Conservation (phyloP, 495 filamentous ascomycete species). For the Trichoderma asperelloides region DNA sequence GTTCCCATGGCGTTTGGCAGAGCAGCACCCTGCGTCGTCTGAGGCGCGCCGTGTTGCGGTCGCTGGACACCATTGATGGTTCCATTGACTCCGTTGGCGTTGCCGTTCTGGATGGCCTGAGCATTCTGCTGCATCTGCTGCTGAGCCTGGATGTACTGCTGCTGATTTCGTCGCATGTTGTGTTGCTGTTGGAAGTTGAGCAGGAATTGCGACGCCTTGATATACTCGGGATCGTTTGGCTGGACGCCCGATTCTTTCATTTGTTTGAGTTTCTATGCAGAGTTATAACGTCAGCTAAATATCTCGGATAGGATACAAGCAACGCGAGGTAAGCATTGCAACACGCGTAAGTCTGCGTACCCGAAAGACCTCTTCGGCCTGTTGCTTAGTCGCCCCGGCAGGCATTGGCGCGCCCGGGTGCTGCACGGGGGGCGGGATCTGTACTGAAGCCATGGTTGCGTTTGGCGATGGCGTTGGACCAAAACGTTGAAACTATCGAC, state of each 20-base stretch:
- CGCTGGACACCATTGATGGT: slow-evolving; percentile 36
- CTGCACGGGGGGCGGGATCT: slow-evolving; percentile 57
- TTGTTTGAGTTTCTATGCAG: slow-evolving; percentile 62
- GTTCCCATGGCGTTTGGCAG: not conserved
- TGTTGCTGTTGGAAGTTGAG: slow-evolving; percentile 55
- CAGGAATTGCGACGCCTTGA: slow-evolving; percentile 63
- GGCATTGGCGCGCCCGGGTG: slow-evolving; percentile 47
- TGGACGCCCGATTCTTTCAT: slow-evolving; percentile 70
- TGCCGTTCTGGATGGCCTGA: slow-evolving; percentile 25
- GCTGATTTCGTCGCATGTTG: slow-evolving; percentile 42
- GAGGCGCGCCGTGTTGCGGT: slow-evolving; percentile 23
- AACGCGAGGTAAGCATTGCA: slow-evolving; percentile 5
- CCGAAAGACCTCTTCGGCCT: slow-evolving; percentile 52
- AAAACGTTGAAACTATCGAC: not conserved
- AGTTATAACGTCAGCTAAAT: not conserved
- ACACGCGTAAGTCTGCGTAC: slow-evolving; percentile 33
- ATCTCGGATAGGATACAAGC: not conserved
- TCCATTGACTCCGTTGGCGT: slow-evolving; percentile 33
- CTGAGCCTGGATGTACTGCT: slow-evolving; percentile 33
- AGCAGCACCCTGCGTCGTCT: slow-evolving; percentile 22
- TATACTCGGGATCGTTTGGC: slow-evolving; percentile 68
- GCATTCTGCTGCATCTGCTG: slow-evolving; percentile 21
- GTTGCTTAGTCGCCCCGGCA: slow-evolving; percentile 47
- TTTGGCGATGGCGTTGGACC: not conserved
- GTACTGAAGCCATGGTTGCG: slow-evolving; percentile 67